Conservation (phyloP, 176 grass and related monocot genomes). For the Tillandsia leiboldiana region DNA sequence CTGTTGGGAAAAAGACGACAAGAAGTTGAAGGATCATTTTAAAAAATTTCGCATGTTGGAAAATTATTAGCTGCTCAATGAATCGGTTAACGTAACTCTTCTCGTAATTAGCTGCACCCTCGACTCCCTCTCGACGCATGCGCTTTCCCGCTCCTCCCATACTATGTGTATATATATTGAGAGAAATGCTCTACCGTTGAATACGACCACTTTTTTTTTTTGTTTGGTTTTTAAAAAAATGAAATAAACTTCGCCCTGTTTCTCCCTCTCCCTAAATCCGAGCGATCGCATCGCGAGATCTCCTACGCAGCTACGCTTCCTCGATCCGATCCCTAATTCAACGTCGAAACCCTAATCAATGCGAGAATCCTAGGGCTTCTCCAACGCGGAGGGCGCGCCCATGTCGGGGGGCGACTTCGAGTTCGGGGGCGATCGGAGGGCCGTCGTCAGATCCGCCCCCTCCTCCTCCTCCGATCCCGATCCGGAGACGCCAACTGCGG, state of each 20-base stretch:
- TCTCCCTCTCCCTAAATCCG: neutral
- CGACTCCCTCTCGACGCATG: no score
- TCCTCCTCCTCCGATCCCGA: constrained; percentile 31
- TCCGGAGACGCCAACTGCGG: constrained; percentile 8
- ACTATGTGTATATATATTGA: no score
- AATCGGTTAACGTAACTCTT: no score
- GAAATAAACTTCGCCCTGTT: no score
- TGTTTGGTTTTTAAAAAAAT: neutral
- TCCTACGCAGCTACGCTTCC: neutral
- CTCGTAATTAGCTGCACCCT: no score
- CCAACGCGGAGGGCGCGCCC: neutral
- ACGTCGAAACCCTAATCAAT: neutral
- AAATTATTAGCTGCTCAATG: no score
- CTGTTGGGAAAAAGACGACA: no score
- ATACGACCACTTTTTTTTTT: neutral
- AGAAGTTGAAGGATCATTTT: no score
- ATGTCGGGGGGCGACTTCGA: constrained; percentile 65
- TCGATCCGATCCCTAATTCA: neutral
- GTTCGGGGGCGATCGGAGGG: constrained; percentile 27
- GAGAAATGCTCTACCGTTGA: no score
- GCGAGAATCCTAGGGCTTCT: neutral
- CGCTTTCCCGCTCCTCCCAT: no score
- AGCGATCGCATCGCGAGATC: neutral
- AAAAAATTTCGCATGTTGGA: no score
- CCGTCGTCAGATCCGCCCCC: constrained; percentile 34